Evolutionary conservation across 2,329 filamentous ascomycete species (phyloP), one percentile per base, ranked within the genome.

Genomic region (Botrytis porri): DNA sequence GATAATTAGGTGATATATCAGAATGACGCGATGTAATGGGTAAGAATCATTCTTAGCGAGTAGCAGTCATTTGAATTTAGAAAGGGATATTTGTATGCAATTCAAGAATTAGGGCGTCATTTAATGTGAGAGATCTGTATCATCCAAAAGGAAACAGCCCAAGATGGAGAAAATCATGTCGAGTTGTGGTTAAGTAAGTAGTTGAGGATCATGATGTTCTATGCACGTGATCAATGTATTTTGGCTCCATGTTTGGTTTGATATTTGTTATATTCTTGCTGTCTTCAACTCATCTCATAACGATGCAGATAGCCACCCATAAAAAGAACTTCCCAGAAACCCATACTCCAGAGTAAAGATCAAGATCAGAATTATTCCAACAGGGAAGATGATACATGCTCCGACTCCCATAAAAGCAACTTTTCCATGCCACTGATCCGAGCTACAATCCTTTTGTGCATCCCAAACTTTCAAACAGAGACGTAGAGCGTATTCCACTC

Each of bases 401-500:
- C 35, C 45, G 70, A 67, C 63, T 67, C 63, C 70, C 43, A 32
- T n/a, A 45, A 45, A 72, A 67, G 62, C 62, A 61, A 41, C 62
- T 72, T 69, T 72, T 72, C 70, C 66, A 1, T 64, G 59, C 43
- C 35, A 64, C 45, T 64, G 59, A 20, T 64, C 35, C 32, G 32
- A 72, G 29, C 54, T n/a, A 61, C 22, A 67, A 48, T 54, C 62
- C 25, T 57, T 51, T 66, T 60, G 32, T 32, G 22, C 51, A 66
- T 32, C 64, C 63, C 51, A 72, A 60, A 35, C 48, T 45, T 43
- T 37, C 60, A 48, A 48, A 48, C 32, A 39, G 37, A 69, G 51
- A 29, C 54, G 20, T 51, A 22, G 35, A 43, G 48, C 16, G 18
- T 51, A 35, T 29, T 67, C 7, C 37, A 12, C 57, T 35, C 48